Evolutionary conservation across 2,329 filamentous ascomycete species (phyloP).

Genomic region (Colletotrichum shisoi): DNA sequence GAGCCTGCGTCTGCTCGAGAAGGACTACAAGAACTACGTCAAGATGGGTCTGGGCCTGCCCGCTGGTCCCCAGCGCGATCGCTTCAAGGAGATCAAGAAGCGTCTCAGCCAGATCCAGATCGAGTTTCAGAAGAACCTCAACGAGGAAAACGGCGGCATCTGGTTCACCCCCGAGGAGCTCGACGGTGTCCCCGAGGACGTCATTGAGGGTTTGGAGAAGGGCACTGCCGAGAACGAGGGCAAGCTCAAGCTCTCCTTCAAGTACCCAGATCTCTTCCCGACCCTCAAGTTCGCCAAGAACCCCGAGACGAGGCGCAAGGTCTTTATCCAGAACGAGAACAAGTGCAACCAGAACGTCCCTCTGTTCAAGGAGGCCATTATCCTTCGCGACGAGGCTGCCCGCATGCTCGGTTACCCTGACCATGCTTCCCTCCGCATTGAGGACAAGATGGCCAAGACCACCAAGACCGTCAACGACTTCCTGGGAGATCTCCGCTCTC

Average conservation of each 20-base stretch:
- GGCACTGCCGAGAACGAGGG: slow-evolving; percentile 76
- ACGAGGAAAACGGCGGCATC: slow-evolving; percentile 81
- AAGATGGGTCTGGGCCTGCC: slow-evolving; percentile 77
- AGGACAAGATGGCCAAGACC: slow-evolving; percentile 68
- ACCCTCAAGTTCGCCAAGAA: slow-evolving; percentile 79
- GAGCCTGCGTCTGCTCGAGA: slow-evolving; percentile 75
- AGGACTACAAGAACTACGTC: slow-evolving; percentile 79
- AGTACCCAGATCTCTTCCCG: slow-evolving; percentile 83
- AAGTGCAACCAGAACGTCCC: slow-evolving; percentile 71
- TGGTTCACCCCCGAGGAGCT: slow-evolving; percentile 80
- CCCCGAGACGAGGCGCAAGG: slow-evolving; percentile 70
- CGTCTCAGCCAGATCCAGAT: slow-evolving; percentile 77
- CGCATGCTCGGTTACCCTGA: slow-evolving; percentile 64
- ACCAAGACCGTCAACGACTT: slow-evolving; percentile 64
- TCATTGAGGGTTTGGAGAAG: slow-evolving; percentile 72
- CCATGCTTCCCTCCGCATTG: slow-evolving; percentile 64
- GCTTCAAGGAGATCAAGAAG: slow-evolving; percentile 89
- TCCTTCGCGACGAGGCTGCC: slow-evolving; percentile 64
- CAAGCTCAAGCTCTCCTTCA: slow-evolving; percentile 79
- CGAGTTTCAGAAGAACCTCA: slow-evolving; percentile 79
- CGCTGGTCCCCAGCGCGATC: slow-evolving; percentile 72
- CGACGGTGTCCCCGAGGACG: slow-evolving; percentile 76
- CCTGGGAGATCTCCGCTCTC: slow-evolving; percentile 71
- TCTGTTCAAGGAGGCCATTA: slow-evolving; percentile 63
- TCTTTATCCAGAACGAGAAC: slow-evolving; percentile 81